These are phyloP conservation scores for Kuraishia piskuri DNA, from an alignment of 805 yeast species.

Conservation along the genomic window DNA sequence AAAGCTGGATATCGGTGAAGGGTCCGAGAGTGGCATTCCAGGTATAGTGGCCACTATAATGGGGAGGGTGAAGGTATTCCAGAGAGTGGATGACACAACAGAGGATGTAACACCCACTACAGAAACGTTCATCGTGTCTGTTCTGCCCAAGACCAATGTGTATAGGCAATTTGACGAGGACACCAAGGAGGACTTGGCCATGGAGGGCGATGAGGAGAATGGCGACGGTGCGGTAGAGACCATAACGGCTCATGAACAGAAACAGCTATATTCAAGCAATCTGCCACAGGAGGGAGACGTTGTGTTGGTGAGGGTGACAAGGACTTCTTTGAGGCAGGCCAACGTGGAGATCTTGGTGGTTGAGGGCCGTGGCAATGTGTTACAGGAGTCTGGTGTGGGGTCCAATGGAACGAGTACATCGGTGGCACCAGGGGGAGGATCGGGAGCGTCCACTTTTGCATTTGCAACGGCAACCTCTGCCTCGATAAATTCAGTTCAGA, in stretches of 20 bases:
- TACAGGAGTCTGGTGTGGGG: constrained; percentile 61
- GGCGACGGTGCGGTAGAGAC: background rate
- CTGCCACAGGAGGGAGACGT: constrained; percentile 81
- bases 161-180: background rate
- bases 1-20: constrained; percentile 30
- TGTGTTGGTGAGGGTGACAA: constrained; percentile 68
- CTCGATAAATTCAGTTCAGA: constrained; percentile 35
- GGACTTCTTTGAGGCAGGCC: constrained; percentile 62
- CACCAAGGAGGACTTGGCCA: background rate
- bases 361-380: constrained; percentile 50
- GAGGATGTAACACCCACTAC: constrained; percentile 1
- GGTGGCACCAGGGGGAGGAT: constrained; percentile 43
- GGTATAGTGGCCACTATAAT: constrained; percentile 48
- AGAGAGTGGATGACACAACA: constrained; percentile 4
- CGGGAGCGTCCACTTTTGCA: constrained; percentile 30
- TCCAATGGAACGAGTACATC: constrained; percentile 31
- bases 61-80: constrained; percentile 41
- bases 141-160: background rate
- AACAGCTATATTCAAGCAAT: constrained; percentile 26
- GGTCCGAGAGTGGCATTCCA: constrained; percentile 31
- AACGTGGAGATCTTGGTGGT: constrained; percentile 67
- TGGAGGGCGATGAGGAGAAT: background rate
- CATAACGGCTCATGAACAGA: background rate
- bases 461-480: constrained; percentile 28
- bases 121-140: background rate